These are phyloP conservation scores for Cryptosporidium meleagridis DNA, from an alignment of 169 alveolate species.

Conservation along the genomic window DNA sequence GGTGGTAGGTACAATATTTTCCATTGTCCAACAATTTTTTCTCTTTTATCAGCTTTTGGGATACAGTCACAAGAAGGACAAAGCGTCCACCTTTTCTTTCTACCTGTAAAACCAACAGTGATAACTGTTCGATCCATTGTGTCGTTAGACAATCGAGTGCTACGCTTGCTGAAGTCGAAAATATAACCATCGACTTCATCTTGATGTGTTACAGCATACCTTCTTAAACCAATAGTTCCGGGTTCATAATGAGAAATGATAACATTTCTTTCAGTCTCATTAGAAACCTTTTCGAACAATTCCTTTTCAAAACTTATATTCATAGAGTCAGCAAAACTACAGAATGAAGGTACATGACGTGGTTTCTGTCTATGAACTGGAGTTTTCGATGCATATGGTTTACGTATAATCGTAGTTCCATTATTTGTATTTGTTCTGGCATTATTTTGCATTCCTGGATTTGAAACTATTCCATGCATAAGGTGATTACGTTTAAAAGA, in stretches of 20 bases:
- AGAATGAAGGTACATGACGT: constrained; percentile 74
- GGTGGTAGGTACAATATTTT: constrained; percentile 66
- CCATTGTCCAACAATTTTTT: constrained; percentile 72
- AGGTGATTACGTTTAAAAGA: constrained; percentile 21
- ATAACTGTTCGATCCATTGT: constrained; percentile 72
- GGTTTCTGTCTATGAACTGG: constrained; percentile 73
- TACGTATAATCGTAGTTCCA: constrained; percentile 52
- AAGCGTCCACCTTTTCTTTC: constrained; percentile 72
- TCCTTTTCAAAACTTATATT: constrained; percentile 51
- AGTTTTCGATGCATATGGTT: constrained; percentile 61
- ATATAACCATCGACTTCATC: constrained; percentile 74
- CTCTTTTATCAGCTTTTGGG: constrained; percentile 73
- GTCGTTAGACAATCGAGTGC: constrained; percentile 68
- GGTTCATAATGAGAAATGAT: constrained; percentile 62
- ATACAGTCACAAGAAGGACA: constrained; percentile 75
- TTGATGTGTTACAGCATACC: constrained; percentile 75
- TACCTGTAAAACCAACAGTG: constrained; percentile 73
- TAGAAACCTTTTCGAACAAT: constrained; percentile 40
- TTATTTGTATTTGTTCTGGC: constrained; percentile 2
- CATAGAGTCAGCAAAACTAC: constrained; percentile 33
- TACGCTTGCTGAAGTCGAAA: constrained; percentile 65
- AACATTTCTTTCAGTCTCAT: constrained; percentile 53
- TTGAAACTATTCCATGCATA: constrained; percentile 18
- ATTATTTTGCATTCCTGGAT: not conserved
- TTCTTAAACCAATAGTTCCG: constrained; percentile 66